Base-by-base conservation (phyloP, 305 asterid genomes). In the Striga hermonthica region DNA sequence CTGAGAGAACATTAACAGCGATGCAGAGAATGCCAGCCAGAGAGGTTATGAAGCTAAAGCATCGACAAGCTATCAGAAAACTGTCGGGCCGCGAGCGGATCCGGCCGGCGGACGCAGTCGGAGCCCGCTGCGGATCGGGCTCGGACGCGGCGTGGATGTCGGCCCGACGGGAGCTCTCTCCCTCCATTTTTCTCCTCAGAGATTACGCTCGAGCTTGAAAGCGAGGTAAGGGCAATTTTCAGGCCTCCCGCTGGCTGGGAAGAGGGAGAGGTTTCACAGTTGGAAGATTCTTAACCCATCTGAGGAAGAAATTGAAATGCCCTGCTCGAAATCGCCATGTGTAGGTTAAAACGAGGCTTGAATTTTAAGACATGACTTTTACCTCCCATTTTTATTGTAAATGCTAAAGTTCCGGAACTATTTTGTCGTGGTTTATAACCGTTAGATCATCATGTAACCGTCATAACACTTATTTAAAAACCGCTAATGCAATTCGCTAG, bases 21-120 rank as follows among this genome's bases (percentile, higher is more conserved):
- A 89, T 84, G 86, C 96, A 89, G 61, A 89, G 86, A 57, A 89
- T 78, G 44, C 87, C 89, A 44, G 96, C 86, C 55, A 83, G 9
- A 6, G 91, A 70, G 59, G 98, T 91, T 52, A 89, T 38, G 73
- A 91, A 36, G 74, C 91, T 79, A 89, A 91, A 89, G 74, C 78
- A 50, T 45, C 92, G 75, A 65, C 97, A 89, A n/a, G 83, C 45
- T 47, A 85, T 74, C 74, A 91, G 45, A 66, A 91, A 80, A 0
- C 79, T 34, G 60, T 89, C 97, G 61, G 81, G 45, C 66, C 85
- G 64, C 56, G 76, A 0, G 37, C 89, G 79, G 71, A 59, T 64
- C 14, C 86, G 79, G 41, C 10, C 69, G 35, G 66, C 13, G 7
- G 68, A 40, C 7, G 50, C 28, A 1, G 76, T 6, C 5, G 65